phyloP scores from a whole-genome alignment of 371 early-diverging fungal species.

The Sporodiniella umbellata region DNA sequence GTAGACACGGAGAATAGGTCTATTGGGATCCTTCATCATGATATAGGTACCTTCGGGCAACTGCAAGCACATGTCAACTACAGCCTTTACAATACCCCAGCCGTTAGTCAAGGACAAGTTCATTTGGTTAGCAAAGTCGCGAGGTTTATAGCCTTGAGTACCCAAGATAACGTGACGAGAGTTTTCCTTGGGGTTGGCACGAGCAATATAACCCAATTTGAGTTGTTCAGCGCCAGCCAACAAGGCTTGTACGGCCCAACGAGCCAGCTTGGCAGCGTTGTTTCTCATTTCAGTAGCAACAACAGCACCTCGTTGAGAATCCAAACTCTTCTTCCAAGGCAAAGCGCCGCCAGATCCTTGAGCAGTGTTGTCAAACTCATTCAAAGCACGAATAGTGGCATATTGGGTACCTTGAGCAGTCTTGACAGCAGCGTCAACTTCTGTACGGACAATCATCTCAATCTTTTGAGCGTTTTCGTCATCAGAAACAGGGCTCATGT shows the following conservation, averaged over 20 bases:
- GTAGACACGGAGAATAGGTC: conserved; percentile 84
- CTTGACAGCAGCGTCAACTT: conserved; percentile 82
- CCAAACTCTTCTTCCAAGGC: conserved; percentile 94
- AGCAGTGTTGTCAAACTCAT: conserved; percentile 90
- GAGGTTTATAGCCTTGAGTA: conserved; percentile 82
- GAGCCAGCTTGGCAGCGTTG: conserved; percentile 92
- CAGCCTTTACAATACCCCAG: conserved; percentile 95
- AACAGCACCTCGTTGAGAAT: conserved; percentile 94
- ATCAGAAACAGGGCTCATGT: conserved; percentile 41
- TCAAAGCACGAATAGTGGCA: conserved; percentile 77
- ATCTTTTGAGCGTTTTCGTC: conserved; percentile 39
- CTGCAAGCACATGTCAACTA: conserved; percentile 82
- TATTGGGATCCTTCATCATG: conserved; percentile 94
- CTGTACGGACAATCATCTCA: conserved; percentile 83
- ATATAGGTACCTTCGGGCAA: conserved; percentile 92
- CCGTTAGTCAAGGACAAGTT: conserved; percentile 80
- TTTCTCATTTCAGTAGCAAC: conserved; percentile 97
- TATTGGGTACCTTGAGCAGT: conserved; percentile 56
- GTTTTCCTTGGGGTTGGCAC: conserved; percentile 78
- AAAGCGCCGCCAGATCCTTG: conserved; percentile 86
- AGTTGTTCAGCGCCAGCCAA: conserved; percentile 88
- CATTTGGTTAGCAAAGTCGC: conserved; percentile 91
- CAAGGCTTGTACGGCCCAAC: conserved; percentile 92
- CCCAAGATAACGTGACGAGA: conserved; percentile 84
- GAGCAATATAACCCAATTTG: conserved; percentile 86